Conservation (phyloP, 2,329 filamentous ascomycete genomes). For the Alternaria infectoria region DNA sequence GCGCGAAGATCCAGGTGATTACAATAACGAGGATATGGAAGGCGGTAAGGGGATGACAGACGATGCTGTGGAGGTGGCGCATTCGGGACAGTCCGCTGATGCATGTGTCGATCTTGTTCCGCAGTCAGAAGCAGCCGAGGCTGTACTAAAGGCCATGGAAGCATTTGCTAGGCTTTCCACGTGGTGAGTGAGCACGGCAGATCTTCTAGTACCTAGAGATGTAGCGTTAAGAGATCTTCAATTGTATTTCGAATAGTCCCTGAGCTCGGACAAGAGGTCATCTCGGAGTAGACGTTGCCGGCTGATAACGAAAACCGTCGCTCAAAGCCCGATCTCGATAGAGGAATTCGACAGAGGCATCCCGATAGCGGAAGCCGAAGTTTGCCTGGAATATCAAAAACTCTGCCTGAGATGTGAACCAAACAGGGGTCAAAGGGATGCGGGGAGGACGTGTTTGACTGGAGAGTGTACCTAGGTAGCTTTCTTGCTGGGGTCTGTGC, state of each 20-base stretch:
- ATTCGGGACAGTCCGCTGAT: constrained; percentile 1
- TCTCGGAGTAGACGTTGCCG: neutral
- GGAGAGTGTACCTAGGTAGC: neutral
- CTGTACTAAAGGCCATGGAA: constrained; percentile 10
- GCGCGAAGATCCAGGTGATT: neutral
- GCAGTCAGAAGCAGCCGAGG: constrained; percentile 9
- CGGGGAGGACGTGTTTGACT: neutral
- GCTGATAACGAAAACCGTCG: neutral
- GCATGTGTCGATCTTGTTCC: constrained; percentile 7
- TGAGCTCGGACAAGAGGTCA: neutral
- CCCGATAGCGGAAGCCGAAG: neutral
- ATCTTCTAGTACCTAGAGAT: neutral
- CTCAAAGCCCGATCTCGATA: neutral
- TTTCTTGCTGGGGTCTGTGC: neutral
- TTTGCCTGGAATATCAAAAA: neutral
- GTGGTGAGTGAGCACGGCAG: neutral
- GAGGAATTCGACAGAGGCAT: neutral
- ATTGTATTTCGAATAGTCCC: neutral
- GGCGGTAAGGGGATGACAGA: neutral
- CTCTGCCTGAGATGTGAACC: neutral
- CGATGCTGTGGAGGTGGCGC: neutral
- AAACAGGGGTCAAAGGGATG: neutral
- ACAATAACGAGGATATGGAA: neutral
- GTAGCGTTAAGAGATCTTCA: neutral
- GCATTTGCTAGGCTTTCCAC: constrained; percentile 5